Evolutionary conservation across 768 basidiomycete genomes (phyloP), one percentile per base, ranked within the genome.

Genomic region (Cyclocybe cylindracea): DNA sequence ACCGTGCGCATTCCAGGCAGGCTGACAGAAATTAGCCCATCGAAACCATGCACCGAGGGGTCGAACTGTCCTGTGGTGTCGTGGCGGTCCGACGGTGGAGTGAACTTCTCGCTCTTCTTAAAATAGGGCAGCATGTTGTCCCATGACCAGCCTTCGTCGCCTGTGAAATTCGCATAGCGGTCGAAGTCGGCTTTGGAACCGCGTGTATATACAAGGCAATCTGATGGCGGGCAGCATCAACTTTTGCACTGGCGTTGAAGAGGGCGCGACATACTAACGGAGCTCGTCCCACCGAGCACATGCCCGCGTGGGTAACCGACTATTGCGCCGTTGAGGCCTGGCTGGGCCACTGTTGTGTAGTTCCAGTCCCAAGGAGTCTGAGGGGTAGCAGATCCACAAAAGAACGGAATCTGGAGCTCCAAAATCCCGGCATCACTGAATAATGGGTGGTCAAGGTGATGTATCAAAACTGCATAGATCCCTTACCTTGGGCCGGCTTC

Each of bases 401-500:
- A 39, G 43, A 54, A 50, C n/a, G 53, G 53, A 7, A 54, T 35
- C 19, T 54, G 53, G 19, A 50, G 42, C 7, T 48, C 48, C 11
- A 43, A 32, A 3, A 54, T 48, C 33, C 53, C 53, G 11, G 5
- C 13, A 19, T 10, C 8, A 5, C 7, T 39, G 11, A n/a, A 18
- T 38, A 10, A 35, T 13, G 19, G 2, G 5, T 16, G 13, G 24
- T 3, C 4, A 16, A 50, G 16, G 16, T 16, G 16, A 16, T 16
- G 16, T 16, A 16, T 16, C 16, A 19, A 33, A 5, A 13, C 18
- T 18, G 8, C 9, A n/a, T 10, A 37, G 31, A 34, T 11, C 6
- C 56, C 14, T 16, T 36, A 83, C 85, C 83, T 85, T 52, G 67
- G 60, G 3, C 83, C 83, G 0, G 80, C 77, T 59, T 85, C 83